Base-by-base conservation (phyloP, 73 alveolate genomes). In the Uronychia setigera region DNA sequence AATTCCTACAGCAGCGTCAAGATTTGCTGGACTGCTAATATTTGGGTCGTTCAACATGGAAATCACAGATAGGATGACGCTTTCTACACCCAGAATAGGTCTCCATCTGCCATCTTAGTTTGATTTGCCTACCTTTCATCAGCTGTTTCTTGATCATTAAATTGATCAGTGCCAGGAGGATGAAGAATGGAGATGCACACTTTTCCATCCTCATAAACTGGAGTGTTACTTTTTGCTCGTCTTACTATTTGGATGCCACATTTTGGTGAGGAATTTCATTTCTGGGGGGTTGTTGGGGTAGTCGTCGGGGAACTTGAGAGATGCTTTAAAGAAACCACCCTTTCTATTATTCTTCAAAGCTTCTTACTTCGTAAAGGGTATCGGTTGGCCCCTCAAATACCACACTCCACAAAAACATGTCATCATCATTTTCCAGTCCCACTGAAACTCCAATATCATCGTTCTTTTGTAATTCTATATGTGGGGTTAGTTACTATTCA, bases 241-340 rank as follows among this genome's bases (percentile, higher is more conserved):
- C 34, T 76, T 89, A 92, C 97, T 95, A 91, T 97, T 97, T 1
- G 99, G 99, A 86, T 97, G 99, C 97, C 98, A 97, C 98, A 97
- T 97, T 87, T 96, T 96, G 27, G 99, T 96, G 77, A 76, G 78
- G 87, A 97, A 97, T 80, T 83, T 94, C 95, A 97, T 93, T 58
- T 97, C 93, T 19, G 99, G 99, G 13, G 99, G 98, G 75, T 81
- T 91, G 80, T 93, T 83, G 26, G 99, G 99, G 90, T 94, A 97
- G 81, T 97, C 97, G 29, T 94, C 96, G 1, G 99, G 99, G 87
- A 97, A 95, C 74, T 87, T 88, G 77, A 97, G 86, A 26, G 79
- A 46, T 33, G 97, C 97, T 87, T 89, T 75, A 91, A 97, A 97
- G 75, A 88, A 87, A 27, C 99, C 99, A 19, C 98, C 99, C 94